These are phyloP conservation scores for Plasmodium fragile DNA, from an alignment of 169 alveolate genomes.

Conservation along the genomic window DNA sequence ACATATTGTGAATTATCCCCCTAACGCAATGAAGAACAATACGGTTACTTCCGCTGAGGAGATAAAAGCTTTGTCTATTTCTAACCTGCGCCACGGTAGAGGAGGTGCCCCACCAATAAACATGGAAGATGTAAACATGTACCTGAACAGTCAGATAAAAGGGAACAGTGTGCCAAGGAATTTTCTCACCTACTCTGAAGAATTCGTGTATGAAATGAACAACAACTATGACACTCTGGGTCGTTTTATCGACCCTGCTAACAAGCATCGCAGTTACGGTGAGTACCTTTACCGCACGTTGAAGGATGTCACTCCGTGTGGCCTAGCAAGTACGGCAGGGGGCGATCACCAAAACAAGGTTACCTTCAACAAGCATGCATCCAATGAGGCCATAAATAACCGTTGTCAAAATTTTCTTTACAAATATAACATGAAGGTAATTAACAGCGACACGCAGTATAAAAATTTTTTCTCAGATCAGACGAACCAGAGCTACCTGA, in stretches of 20 bases:
- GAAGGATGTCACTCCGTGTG: background rate
- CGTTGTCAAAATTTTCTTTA: background rate
- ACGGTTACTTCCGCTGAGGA: background rate
- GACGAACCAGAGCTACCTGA: slow-evolving; percentile 18
- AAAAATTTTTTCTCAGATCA: slow-evolving; percentile 13
- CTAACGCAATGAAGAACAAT: background rate
- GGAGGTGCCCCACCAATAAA: background rate
- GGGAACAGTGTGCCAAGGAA: background rate
- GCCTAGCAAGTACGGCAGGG: background rate
- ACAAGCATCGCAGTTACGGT: slow-evolving; percentile 19
- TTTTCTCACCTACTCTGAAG: slow-evolving; percentile 28
- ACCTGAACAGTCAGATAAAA: slow-evolving; percentile 1
- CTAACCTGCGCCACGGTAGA: background rate
- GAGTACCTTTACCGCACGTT: slow-evolving; percentile 28
- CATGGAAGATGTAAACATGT: slow-evolving; percentile 18
- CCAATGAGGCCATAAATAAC: background rate
- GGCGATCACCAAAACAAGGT: background rate
- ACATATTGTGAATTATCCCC: background rate
- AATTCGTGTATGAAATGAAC: slow-evolving; percentile 27
- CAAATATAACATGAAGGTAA: slow-evolving; percentile 21
- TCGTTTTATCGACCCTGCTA: slow-evolving; percentile 16
- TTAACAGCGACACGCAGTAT: slow-evolving; percentile 54
- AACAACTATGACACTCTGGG: slow-evolving; percentile 43
- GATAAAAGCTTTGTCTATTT: background rate
- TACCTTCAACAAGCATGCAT: background rate